Percentiles rank a stretch among this genome's conserved stretches.
Conservation (phyloP, 2,329 filamentous ascomycete genomes). For the Dendryphion nanum region DNA sequence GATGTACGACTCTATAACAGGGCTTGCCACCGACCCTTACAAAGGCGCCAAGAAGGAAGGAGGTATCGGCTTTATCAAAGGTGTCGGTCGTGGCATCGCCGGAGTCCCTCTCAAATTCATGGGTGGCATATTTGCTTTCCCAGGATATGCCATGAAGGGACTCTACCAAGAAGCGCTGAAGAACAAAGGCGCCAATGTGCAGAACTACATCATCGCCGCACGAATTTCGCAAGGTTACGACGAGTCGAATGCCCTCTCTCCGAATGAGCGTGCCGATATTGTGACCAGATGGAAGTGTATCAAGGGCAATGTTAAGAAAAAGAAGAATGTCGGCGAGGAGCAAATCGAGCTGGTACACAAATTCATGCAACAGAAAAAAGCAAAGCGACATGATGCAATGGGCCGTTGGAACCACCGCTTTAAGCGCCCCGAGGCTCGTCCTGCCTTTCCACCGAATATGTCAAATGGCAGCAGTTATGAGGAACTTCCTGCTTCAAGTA, state of each 20-base stretch:
- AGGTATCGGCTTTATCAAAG: slow-evolving; percentile 68
- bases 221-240: slow-evolving; percentile 72
- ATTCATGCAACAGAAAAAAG: slow-evolving; percentile 38
- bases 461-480: slow-evolving; percentile 1
- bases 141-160: slow-evolving; percentile 81
- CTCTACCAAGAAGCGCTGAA: slow-evolving; percentile 75
- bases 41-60: slow-evolving; percentile 67
- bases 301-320: slow-evolving; percentile 59
- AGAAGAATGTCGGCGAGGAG: slow-evolving; percentile 49
- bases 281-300: slow-evolving; percentile 63
- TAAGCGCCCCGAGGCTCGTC: slow-evolving; percentile 16
- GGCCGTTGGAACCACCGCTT: slow-evolving; percentile 21
- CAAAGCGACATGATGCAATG: slow-evolving; percentile 37
- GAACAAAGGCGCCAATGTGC: slow-evolving; percentile 65
- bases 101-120: slow-evolving; percentile 80
- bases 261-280: slow-evolving; percentile 63
- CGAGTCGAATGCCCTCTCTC: slow-evolving; percentile 56
- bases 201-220: slow-evolving; percentile 78
- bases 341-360: slow-evolving; percentile 52
- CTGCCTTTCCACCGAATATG: slow-evolving; percentile 15
- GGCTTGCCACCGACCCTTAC: slow-evolving; percentile 74
- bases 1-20: slow-evolving; percentile 78
- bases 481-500: neutral
- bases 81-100: slow-evolving; percentile 78
- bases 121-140: slow-evolving; percentile 63